A percentile compares a stretch with the other conserved stretches of the same genome.
Conservation (phyloP, 768 basidiomycete genomes). For the Lentinula sp. region DNA sequence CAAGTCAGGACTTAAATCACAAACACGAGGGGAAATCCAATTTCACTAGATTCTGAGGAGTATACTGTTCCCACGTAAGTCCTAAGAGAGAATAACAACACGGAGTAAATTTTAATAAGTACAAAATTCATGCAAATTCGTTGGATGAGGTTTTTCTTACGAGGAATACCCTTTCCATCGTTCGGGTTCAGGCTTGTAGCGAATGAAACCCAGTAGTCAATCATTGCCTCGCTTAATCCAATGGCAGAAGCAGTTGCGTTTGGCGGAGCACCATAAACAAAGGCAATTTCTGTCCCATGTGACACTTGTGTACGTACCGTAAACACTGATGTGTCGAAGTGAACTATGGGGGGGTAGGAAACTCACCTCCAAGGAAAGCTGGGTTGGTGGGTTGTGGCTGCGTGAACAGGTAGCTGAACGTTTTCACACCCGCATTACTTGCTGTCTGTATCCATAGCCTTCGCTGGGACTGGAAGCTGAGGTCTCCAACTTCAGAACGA, state of each 20-base stretch:
- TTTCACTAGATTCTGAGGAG: slow-evolving; percentile 2
- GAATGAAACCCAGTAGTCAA: slow-evolving; percentile 27
- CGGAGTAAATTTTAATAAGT: neutral
- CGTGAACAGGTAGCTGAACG: slow-evolving; percentile 9
- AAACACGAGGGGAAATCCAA: neutral
- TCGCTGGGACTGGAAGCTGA: slow-evolving; percentile 18
- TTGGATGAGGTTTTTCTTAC: slow-evolving; percentile 1
- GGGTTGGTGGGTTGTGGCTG: slow-evolving; percentile 10
- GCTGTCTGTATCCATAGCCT: slow-evolving; percentile 4
- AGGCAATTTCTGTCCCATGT: slow-evolving; percentile 24
- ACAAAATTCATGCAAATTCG: no score
- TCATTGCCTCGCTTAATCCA: slow-evolving; percentile 15
- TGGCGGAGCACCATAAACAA: slow-evolving; percentile 21
- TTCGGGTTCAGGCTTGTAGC: slow-evolving; percentile 24
- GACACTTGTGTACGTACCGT: slow-evolving; percentile 14
- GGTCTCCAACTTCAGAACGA: slow-evolving; percentile 16
- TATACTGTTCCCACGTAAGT: slow-evolving; percentile 4
- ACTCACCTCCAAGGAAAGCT: slow-evolving; percentile 11
- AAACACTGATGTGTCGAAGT: no score
- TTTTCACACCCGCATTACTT: neutral
- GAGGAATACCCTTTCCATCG: slow-evolving; percentile 19
- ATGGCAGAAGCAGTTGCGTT: slow-evolving; percentile 12
- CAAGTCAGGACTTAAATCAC: no score
- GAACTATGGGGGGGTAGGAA: neutral
- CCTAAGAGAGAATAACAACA: neutral